Evolutionary conservation across 106 monocot genomes (phyloP).

Genomic region (Phalaenopsis equestris): DNA sequence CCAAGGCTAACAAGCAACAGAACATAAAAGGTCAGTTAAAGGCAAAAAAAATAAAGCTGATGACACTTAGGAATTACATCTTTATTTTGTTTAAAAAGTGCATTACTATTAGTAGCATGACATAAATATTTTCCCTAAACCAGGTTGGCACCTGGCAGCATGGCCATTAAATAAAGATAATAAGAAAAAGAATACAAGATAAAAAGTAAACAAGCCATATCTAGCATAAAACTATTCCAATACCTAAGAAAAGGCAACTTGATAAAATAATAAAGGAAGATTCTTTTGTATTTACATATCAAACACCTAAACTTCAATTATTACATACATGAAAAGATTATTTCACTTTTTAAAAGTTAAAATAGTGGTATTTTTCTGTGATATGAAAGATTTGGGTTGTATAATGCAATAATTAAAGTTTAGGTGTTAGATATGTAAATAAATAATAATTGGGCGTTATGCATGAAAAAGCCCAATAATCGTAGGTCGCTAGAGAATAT

Average conservation of each 20-base stretch:
- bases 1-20: constrained; percentile 45
- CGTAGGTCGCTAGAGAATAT: not conserved
- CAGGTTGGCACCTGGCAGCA: not conserved
- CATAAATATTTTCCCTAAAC: not conserved
- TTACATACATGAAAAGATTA: too few relatives aligned
- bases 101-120: not conserved
- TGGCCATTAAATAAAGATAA: not conserved
- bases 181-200: not conserved
- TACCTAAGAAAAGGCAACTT: not conserved
- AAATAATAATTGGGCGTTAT: too few relatives aligned
- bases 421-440: too few relatives aligned
- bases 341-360: too few relatives aligned
- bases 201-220: not conserved
- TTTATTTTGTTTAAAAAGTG: not conserved
- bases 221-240: not conserved
- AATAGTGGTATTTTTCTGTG: too few relatives aligned
- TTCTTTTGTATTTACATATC: too few relatives aligned
- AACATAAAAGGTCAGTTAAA: constrained; percentile 6
- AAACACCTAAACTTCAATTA: too few relatives aligned
- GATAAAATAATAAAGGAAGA: too few relatives aligned
- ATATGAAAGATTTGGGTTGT: too few relatives aligned
- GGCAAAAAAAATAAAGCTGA: not conserved
- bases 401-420: too few relatives aligned
- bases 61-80: not conserved
- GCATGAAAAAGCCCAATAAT: not conserved